Base-by-base conservation (phyloP, 1,284 basidiomycete genomes). In the Cutaneotrichosporon dermatis region DNA sequence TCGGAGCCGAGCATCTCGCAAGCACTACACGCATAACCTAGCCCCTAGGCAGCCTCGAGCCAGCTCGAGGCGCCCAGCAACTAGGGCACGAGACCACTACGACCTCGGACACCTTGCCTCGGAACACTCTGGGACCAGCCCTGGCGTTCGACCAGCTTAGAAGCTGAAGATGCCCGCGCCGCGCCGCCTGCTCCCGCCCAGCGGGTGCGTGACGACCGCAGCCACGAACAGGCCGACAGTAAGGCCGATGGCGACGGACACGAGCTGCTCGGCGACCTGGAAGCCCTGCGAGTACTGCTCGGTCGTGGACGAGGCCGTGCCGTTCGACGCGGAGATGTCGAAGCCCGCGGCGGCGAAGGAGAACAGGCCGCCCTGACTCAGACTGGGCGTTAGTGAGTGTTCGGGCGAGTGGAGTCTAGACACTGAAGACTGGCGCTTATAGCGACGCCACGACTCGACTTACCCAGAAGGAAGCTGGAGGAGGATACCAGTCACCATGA, bases 401-500 rank as follows among this genome's bases (percentile, higher is more conserved):
- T 25, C 10, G 25, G n/a, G n/a, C n/a, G n/a, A n/a, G n/a, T n/a
- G n/a, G n/a, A n/a, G n/a, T n/a, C n/a, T n/a, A n/a, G n/a, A n/a
- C n/a, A n/a, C n/a, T n/a, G n/a, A n/a, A n/a, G n/a, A n/a, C n/a
- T n/a, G n/a, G n/a, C n/a, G n/a, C n/a, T n/a, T n/a, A n/a, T n/a
- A n/a, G n/a, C n/a, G n/a, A n/a, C n/a, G n/a, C n/a, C n/a, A n/a
- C n/a, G n/a, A n/a, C 45, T 7, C 45, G 4, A 49, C 46, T 49
- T 11, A 49, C 46, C 46, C 92, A 10, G 88, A 89, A 0, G 90
- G 92, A 1, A 94, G 83, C 79, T 94, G 91, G 78, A 92, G 89
- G 13, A 93, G 80, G 58, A 93, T 89, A 51, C 89, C 89, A 0
- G 86, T 88, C 37, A 73, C 71, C 46, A 72, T 79, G 59, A 79